Base-by-base conservation (phyloP, 352 stramenopile species). In the Globisporangium polare region DNA sequence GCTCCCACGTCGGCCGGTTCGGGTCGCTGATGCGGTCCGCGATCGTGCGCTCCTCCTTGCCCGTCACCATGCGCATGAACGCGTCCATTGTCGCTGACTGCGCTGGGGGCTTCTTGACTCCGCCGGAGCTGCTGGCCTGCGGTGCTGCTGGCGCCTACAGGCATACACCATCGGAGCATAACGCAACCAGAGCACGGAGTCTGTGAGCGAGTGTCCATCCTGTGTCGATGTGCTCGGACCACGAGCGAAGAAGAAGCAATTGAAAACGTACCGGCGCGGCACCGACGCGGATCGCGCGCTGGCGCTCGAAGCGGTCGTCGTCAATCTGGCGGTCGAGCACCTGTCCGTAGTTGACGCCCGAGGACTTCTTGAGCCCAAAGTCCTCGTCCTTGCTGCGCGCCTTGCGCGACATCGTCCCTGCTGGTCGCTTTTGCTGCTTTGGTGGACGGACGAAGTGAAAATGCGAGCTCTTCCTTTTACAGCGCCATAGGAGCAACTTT, bases 1-100 rank as follows among this genome's bases (percentile, higher is more conserved):
- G 89, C 69, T 98, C 95, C 95, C 95, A 98, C 39, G 93, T 98
- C 26, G 95, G 95, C 42, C 95, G 85, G 65, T 97, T 98, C 58
- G 85, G 80, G 72, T 98, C 95, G 54, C 83, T 92, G 41, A 98
- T 88, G 62, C 95, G 94, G 63, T 98, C 89, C 0, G 89, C 87
- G 62, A 98, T 98, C 18, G 90, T 97, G 65, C 93, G 85, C 70
- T 98, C 91, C 54, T 97, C 90, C 66, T 96, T 92, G 20, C 93
- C 94, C 18, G 91, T 94, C 73, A 98, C 74, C 71, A 98, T 84
- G 60, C 94, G 83, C 82, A 98, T 94, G 47, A 98, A 94, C 37
- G 93, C 91, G 53, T 97, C 90, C 91, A 98, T 98, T 27, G 95
- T 92, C 7, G 85, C 83, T 0, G 84, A 94, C 49, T 80, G 78